phyloP scores from a whole-genome alignment of 176 grass and related monocot genomes.

The Oryza brachyantha region DNA sequence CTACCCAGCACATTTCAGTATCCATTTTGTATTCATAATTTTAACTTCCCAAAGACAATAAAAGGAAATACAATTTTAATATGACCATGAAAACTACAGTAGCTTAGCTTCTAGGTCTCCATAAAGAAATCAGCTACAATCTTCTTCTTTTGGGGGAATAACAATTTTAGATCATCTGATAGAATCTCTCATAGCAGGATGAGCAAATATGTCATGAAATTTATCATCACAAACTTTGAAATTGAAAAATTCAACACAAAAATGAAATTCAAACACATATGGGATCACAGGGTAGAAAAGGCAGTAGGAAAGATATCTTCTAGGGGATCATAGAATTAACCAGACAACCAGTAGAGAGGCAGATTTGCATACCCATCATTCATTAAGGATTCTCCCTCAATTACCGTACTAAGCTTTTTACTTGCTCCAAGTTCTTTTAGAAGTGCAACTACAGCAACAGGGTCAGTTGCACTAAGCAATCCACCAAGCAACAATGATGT shows the following conservation, averaged over 20 bases:
- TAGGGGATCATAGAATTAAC: background rate
- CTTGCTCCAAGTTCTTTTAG: slow-evolving; percentile 93
- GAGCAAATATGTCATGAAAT: background rate
- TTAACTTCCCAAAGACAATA: background rate
- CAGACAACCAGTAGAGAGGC: background rate
- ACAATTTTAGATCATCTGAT: background rate
- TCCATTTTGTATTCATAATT: background rate
- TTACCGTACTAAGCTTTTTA: slow-evolving; percentile 93
- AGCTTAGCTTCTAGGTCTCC: background rate
- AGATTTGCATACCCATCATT: slow-evolving; percentile 70
- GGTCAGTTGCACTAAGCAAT: slow-evolving; percentile 91
- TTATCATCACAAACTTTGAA: background rate
- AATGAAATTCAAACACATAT: background rate
- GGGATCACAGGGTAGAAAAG: background rate
- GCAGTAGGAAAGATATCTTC: background rate
- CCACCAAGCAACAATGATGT: slow-evolving; percentile 84
- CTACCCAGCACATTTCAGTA: too few relatives aligned
- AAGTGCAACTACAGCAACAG: slow-evolving; percentile 83
- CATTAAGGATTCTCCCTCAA: slow-evolving; percentile 95
- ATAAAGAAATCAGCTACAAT: too few relatives aligned
- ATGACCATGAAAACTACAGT: background rate
- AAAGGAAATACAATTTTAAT: background rate
- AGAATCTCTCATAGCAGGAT: background rate
- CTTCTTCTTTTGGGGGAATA: background rate
- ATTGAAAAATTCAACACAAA: background rate